These are phyloP conservation scores for Phyllosticta ampelicida DNA, from an alignment of 2,329 filamentous ascomycete genomes.

Conservation along the genomic window DNA sequence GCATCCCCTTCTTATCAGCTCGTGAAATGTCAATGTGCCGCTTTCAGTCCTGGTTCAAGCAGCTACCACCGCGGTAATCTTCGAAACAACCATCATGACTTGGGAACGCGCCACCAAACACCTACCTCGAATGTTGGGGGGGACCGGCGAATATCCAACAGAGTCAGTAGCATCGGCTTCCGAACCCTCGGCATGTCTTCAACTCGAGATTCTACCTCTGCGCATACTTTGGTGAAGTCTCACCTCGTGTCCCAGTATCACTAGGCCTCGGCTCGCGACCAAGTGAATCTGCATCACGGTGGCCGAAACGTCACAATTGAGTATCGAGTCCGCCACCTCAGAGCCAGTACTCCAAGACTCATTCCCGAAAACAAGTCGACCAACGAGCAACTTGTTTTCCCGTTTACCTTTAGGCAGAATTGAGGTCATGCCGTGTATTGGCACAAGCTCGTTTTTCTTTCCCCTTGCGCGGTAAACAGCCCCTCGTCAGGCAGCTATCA, in stretches of 20 bases:
- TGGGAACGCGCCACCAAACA: neutral
- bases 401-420: neutral
- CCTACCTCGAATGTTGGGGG: neutral
- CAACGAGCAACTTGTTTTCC: neutral
- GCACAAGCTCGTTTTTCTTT: neutral
- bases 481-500: neutral
- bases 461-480: neutral
- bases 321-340: neutral
- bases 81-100: neutral
- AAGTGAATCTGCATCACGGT: neutral
- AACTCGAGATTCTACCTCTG: neutral
- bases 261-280: neutral
- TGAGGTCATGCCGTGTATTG: neutral
- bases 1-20: too few species aligned
- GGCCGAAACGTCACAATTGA: neutral
- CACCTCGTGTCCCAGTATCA: neutral
- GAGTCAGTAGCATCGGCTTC: neutral
- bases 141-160: neutral
- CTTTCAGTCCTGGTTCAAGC: neutral
- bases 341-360: neutral
- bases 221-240: neutral
- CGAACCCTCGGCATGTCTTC: neutral
- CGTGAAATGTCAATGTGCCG: too few species aligned
- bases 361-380: neutral
- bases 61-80: neutral